Conservation (phyloP, 1,284 basidiomycete species). For the Ustilago bromivora region DNA sequence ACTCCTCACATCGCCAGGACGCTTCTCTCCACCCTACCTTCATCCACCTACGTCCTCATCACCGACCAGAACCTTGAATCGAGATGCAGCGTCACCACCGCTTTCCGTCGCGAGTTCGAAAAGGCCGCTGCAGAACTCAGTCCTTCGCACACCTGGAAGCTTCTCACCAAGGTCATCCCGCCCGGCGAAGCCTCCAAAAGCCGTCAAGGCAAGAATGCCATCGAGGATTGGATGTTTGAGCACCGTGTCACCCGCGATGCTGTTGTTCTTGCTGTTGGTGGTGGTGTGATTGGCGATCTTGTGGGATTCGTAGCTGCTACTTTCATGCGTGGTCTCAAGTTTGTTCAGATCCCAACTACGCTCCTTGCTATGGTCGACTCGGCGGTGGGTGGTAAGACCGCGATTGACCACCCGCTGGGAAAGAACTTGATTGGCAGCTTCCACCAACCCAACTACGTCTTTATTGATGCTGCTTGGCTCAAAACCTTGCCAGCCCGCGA, state of each 20-base stretch:
- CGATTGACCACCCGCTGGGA: constrained; percentile 94
- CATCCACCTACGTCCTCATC: constrained; percentile 90
- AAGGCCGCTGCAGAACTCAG: constrained; percentile 63
- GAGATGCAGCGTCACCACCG: constrained; percentile 69
- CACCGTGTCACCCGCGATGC: constrained; percentile 93
- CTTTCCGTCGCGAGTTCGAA: constrained; percentile 53
- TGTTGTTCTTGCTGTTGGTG: constrained; percentile 91
- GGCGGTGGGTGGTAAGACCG: constrained; percentile 96
- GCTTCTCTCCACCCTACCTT: constrained; percentile 77
- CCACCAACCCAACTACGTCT: constrained; percentile 97
- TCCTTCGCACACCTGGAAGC: constrained; percentile 73
- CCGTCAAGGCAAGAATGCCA: constrained; percentile 87
- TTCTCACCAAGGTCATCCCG: constrained; percentile 82
- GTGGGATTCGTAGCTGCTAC: constrained; percentile 97
- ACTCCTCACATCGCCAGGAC: constrained; percentile 75
- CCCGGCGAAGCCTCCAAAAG: constrained; percentile 95
- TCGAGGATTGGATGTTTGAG: constrained; percentile 92
- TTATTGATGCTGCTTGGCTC: constrained; percentile 96
- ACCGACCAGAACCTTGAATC: constrained; percentile 87
- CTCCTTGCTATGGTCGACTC: constrained; percentile 99
- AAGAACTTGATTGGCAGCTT: constrained; percentile 99
- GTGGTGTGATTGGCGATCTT: constrained; percentile 94
- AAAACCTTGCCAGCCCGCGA: constrained; percentile 92
- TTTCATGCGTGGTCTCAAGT: constrained; percentile 80
- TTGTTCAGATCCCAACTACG: constrained; percentile 96